Evolutionary conservation across 2,329 filamentous ascomycete genomes (phyloP).

Genomic region (Cladophialophora bantiana): DNA sequence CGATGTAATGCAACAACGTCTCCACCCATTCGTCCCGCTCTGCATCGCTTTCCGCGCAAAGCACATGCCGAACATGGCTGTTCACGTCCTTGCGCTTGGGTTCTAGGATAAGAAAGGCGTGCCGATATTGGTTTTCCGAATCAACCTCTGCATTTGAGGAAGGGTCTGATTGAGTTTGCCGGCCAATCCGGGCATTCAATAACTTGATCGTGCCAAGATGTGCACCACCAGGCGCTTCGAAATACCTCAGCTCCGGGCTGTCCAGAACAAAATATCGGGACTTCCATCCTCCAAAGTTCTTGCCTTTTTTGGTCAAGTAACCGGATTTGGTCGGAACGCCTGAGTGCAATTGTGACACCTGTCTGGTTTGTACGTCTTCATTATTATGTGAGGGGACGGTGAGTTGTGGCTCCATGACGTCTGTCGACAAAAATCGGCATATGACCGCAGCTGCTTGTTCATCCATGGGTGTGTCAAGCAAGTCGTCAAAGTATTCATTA

Average conservation of each 20-base stretch:
- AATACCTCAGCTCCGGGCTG: constrained; percentile 81
- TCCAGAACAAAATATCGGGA: constrained; percentile 76
- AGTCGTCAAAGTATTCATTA: constrained; percentile 82
- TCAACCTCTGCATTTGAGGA: constrained; percentile 67
- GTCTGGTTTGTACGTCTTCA: constrained; percentile 39
- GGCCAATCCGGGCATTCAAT: constrained; percentile 88
- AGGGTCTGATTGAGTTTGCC: constrained; percentile 62
- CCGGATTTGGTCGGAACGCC: constrained; percentile 78
- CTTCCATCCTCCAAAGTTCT: constrained; percentile 99
- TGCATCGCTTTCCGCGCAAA: constrained; percentile 92
- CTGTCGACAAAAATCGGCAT: constrained; percentile 81
- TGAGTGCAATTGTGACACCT: constrained; percentile 58
- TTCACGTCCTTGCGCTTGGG: constrained; percentile 95
- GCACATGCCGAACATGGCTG: constrained; percentile 86
- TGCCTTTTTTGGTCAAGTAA: constrained; percentile 94
- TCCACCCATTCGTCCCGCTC: constrained; percentile 96
- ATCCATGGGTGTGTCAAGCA: constrained; percentile 83
- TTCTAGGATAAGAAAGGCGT: constrained; percentile 93
- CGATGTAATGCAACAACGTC: constrained; percentile 85
- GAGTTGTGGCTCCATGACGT: constrained; percentile 62
- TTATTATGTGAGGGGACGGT: constrained; percentile 41
- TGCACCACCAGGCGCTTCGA: constrained; percentile 85
- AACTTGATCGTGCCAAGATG: constrained; percentile 95
- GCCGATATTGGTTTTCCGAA: constrained; percentile 89
- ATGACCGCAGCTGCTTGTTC: constrained; percentile 77